Conservation (phyloP, 1,284 basidiomycete species). For the Irpex sp. region DNA sequence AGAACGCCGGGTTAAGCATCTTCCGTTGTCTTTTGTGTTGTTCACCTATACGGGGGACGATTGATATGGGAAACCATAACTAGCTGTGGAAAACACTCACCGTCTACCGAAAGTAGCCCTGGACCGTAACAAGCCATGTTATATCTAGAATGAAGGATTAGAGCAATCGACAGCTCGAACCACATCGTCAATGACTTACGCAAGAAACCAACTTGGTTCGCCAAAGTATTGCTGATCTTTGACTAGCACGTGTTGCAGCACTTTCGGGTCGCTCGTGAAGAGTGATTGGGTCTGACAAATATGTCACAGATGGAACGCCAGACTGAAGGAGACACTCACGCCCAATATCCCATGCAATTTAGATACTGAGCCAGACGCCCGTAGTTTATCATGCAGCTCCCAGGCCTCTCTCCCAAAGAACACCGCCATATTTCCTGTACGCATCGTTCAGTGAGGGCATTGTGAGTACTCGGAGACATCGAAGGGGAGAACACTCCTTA, state of each 20-base stretch:
- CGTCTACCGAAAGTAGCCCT: background rate
- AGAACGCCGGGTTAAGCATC: conserved; percentile 17
- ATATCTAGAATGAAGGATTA: background rate
- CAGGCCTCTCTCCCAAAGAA: background rate
- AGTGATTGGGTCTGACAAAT: background rate
- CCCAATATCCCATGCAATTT: background rate
- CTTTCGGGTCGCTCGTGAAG: background rate
- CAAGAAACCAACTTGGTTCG: background rate
- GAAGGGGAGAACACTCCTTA: background rate
- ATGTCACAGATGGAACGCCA: background rate
- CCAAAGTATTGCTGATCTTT: background rate
- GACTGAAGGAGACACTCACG: background rate
- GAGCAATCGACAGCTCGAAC: background rate
- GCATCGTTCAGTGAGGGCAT: background rate
- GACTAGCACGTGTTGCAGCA: background rate
- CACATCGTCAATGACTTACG: background rate
- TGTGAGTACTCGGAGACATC: too few relatives aligned
- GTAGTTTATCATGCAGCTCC: background rate
- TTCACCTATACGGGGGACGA: background rate
- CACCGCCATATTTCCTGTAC: background rate
- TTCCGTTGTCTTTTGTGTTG: conserved; percentile 10
- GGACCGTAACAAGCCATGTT: background rate
- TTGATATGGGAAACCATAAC: background rate
- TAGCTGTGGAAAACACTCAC: background rate
- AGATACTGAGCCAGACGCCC: background rate